Percentiles rank a stretch among this genome's conserved stretches.
Evolutionary conservation across 306 rosid genomes (phyloP).

Genomic region (Geum urbanum): DNA sequence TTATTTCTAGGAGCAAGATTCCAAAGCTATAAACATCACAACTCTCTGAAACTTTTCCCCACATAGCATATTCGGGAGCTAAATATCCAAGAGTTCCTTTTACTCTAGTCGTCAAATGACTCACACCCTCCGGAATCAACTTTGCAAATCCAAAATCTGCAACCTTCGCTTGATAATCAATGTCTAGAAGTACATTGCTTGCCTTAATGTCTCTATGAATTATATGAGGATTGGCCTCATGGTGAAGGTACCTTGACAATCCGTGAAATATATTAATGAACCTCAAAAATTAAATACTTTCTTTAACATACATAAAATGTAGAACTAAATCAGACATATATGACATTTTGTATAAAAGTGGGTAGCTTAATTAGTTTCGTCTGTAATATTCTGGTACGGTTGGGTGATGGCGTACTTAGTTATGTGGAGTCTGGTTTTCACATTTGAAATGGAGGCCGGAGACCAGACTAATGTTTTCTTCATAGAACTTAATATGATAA

Average conservation of each 20-base stretch:
- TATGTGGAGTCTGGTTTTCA: background rate
- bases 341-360: background rate
- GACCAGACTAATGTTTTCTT: background rate
- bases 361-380: background rate
- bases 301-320: background rate
- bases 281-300: no score
- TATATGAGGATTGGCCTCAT: constrained; percentile 71
- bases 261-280: background rate
- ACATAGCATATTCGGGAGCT: constrained; percentile 96
- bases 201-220: constrained; percentile 92
- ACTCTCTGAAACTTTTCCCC: constrained; percentile 82
- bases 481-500: background rate
- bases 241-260: constrained; percentile 62
- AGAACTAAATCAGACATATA: background rate
- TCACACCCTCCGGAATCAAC: constrained; percentile 76
- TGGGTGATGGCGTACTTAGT: background rate
- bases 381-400: background rate
- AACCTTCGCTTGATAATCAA: constrained; percentile 67
- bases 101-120: constrained; percentile 77
- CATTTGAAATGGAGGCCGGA: background rate
- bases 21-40: constrained; percentile 93
- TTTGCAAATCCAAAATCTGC: constrained; percentile 95
- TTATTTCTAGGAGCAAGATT: constrained; percentile 64
- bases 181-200: constrained; percentile 74
- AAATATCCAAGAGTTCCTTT: constrained; percentile 89